These are phyloP conservation scores for Trapa incisa DNA, from an alignment of 345 rosid genomes.

Conservation along the genomic window DNA sequence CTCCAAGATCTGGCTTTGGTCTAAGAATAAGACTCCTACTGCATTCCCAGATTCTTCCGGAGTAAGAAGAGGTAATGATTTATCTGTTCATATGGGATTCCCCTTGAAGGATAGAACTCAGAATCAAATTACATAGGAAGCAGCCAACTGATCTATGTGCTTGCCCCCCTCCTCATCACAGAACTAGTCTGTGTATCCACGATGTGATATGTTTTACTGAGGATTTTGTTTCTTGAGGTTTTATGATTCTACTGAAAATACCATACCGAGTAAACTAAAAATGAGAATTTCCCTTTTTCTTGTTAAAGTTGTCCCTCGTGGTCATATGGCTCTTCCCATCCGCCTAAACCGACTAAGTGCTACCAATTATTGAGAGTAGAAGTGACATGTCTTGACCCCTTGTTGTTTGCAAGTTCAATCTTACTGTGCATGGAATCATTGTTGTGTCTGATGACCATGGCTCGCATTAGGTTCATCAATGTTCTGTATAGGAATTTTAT, in stretches of 20 bases:
- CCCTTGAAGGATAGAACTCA: not conserved
- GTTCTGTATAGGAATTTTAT: too few relatives aligned
- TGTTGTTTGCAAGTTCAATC: not conserved
- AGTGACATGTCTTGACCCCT: not conserved
- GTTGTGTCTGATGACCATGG: not conserved
- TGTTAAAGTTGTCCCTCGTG: not conserved
- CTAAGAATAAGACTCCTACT: slow-evolving; percentile 33
- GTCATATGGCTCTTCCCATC: not conserved
- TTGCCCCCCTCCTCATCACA: not conserved
- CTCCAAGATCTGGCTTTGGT: slow-evolving; percentile 92
- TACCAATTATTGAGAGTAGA: not conserved
- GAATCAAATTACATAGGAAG: not conserved
- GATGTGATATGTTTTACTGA: not conserved
- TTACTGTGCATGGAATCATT: not conserved
- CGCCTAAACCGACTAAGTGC: not conserved
- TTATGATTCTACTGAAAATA: not conserved
- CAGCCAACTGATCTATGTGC: not conserved
- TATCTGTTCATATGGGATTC: not conserved
- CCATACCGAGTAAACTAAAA: not conserved
- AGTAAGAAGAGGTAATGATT: slow-evolving; percentile 8
- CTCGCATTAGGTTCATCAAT: too few relatives aligned
- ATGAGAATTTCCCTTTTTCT: not conserved
- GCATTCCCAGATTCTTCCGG: slow-evolving; percentile 35
- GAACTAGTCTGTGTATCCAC: not conserved
- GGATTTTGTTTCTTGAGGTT: too few relatives aligned